Evolutionary conservation across 441 rosid genomes (phyloP).

Genomic region (Gossypium lobatum): DNA sequence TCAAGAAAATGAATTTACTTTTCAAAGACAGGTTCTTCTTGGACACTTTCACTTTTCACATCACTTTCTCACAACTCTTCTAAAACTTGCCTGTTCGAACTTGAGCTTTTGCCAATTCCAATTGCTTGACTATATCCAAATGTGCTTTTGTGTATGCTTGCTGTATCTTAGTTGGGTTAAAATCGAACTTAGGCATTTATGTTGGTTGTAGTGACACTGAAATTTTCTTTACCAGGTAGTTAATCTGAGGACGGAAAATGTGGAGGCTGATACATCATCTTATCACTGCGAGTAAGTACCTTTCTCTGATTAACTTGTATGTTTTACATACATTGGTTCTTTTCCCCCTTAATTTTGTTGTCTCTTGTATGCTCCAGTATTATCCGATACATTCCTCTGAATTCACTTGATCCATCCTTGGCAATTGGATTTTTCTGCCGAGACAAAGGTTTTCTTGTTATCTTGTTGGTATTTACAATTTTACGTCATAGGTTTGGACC

Average conservation of each 20-base stretch:
- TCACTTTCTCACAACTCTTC: not conserved
- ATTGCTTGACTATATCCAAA: not conserved
- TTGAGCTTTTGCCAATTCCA: not conserved
- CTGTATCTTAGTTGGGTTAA: not conserved
- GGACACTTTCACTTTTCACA: not conserved
- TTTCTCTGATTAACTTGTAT: constrained; percentile 6
- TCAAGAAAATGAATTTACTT: not conserved
- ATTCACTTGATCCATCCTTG: constrained; percentile 73
- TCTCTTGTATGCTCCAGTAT: constrained; percentile 32
- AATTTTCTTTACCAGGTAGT: constrained; percentile 43
- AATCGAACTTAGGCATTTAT: not conserved
- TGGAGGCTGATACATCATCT: constrained; percentile 68
- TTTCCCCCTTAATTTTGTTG: not conserved
- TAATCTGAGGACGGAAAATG: constrained; percentile 37
- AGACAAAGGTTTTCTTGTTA: constrained; percentile 60
- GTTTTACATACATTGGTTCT: not conserved
- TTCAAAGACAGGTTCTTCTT: not conserved
- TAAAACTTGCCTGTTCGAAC: not conserved
- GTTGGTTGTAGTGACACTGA: not conserved
- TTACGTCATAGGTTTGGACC: not conserved
- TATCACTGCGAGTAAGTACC: constrained; percentile 78
- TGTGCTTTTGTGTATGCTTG: not conserved
- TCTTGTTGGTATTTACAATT: not conserved
- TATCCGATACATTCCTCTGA: constrained; percentile 58
- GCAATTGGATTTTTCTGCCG: constrained; percentile 88